These are phyloP conservation scores for Bipolaris gigantea DNA, from an alignment of 2,329 filamentous ascomycete genomes.

Conservation along the genomic window DNA sequence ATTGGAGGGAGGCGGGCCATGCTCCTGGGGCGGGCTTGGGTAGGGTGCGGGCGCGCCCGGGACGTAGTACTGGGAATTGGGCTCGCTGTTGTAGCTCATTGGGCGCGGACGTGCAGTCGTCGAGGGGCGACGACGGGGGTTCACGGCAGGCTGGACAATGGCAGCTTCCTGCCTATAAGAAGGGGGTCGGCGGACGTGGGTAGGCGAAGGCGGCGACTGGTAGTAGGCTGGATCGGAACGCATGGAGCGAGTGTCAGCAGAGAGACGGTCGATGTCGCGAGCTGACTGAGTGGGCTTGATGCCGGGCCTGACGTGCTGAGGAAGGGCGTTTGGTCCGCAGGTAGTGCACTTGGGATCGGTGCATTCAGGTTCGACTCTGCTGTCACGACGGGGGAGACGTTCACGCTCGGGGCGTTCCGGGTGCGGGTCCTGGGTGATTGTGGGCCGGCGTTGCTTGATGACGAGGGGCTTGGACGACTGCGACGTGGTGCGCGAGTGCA, in stretches of 20 bases:
- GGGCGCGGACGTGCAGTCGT: constrained; percentile 31
- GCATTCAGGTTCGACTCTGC: constrained; percentile 32
- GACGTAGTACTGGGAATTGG: constrained; percentile 21
- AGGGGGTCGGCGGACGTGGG: constrained; percentile 24
- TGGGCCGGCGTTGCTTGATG: constrained; percentile 17
- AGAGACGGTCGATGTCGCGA: constrained; percentile 33
- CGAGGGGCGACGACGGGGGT: constrained; percentile 32
- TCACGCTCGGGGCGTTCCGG: background rate
- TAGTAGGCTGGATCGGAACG: constrained; percentile 35
- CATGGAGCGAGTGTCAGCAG: constrained; percentile 30
- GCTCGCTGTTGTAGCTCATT: constrained; percentile 38
- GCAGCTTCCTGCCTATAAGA: constrained; percentile 29
- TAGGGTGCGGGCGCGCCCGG: constrained; percentile 29
- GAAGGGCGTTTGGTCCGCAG: constrained; percentile 19
- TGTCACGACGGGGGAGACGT: constrained; percentile 11
- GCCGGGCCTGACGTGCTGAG: constrained; percentile 13
- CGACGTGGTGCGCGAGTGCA: constrained; percentile 29
- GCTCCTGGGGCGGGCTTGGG: constrained; percentile 28
- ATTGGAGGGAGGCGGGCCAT: constrained; percentile 37
- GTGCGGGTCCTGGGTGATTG: constrained; percentile 14
- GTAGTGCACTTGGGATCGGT: constrained; percentile 39
- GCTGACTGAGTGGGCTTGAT: constrained; percentile 33
- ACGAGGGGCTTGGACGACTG: constrained; percentile 23
- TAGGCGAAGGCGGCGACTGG: constrained; percentile 33
- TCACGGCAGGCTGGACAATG: constrained; percentile 32